Evolutionary conservation across 2,329 filamentous ascomycete genomes (phyloP), one percentile per base, ranked within the genome.

Genomic region (Cytospora mali): DNA sequence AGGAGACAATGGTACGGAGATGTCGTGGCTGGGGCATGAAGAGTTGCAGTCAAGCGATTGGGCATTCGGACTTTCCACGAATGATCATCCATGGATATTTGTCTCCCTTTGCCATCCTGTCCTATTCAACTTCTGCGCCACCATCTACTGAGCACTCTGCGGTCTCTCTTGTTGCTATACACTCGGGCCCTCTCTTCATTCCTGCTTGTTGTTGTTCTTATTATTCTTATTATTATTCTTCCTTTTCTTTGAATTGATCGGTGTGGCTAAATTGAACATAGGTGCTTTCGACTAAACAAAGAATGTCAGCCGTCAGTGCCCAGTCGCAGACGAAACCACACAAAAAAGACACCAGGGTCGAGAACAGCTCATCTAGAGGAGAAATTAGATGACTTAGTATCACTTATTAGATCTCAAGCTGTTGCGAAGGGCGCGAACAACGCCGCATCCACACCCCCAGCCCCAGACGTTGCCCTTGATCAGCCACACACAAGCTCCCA

Each of bases 381-480:
- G 69, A 82, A 81, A 67, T 73, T 82, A 14, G 79, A 82, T 55
- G 77, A 80, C 56, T 70, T 82, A 10, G 77, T 81, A n/a, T 76
- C 78, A 2, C 76, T 81, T 23, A 68, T 81, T 18, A 73, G 70
- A 9, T 70, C 71, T 6, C 72, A 73, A 23, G 53, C 52, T 39
- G 42, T 29, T 9, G 33, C 31, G 1, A 42, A 51, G 21, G 48
- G 54, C 1, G 14, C 29, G 6, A 46, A 57, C 23, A 29, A 52
- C 13, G 23, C 39, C 39, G 31, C n/a, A 57, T 5, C 46, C 33
- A 31, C 29, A 21, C 16, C 29, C 11, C 14, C 42, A 16, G 35
- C 61, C 57, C 9, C 35, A 29, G 27, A 46, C 57, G 39, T n/a
- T 48, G 50, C 21, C 49, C 16, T 21, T 7, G n/a, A n/a, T 16